Percentiles rank a stretch among this genome's conserved stretches.
Conservation (phyloP, 352 stramenopile genomes). For the Phytophthora fragariaefolia region DNA sequence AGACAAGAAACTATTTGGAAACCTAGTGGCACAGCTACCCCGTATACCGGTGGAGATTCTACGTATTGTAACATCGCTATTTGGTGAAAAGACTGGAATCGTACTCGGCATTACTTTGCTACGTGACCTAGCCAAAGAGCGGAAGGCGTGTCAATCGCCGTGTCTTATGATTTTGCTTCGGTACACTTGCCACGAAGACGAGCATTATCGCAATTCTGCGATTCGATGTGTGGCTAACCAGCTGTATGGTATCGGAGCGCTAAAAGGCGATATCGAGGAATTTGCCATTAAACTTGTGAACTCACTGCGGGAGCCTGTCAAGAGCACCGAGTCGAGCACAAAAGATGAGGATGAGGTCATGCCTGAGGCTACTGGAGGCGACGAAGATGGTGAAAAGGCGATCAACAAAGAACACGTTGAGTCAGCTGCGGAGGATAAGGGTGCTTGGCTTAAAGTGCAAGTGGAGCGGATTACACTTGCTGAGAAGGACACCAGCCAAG, state of each 20-base stretch:
- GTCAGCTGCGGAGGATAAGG: constrained; percentile 7
- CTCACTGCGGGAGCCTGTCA: constrained; percentile 47
- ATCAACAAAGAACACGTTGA: constrained; percentile 12
- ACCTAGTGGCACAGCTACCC: constrained; percentile 60
- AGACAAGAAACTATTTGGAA: constrained; percentile 77
- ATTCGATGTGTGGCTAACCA: constrained; percentile 86
- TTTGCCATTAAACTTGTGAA: constrained; percentile 66
- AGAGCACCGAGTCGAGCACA: constrained; percentile 6
- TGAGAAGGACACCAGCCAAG: constrained; percentile 32
- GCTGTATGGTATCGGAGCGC: constrained; percentile 59
- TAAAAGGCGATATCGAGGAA: constrained; percentile 68
- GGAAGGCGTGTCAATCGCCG: constrained; percentile 54
- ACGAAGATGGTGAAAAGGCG: constrained; percentile 13
- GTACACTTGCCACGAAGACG: constrained; percentile 74
- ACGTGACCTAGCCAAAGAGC: constrained; percentile 74
- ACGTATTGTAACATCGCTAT: constrained; percentile 50
- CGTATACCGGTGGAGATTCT: constrained; percentile 69
- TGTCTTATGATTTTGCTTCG: constrained; percentile 70
- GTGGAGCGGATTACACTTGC: constrained; percentile 33
- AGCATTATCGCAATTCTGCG: constrained; percentile 67
- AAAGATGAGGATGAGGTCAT: constrained; percentile 40
- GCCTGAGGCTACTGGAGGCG: constrained; percentile 17
- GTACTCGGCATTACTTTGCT: constrained; percentile 79
- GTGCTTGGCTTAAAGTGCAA: constrained; percentile 37
- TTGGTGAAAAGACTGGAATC: constrained; percentile 61